phyloP scores from a whole-genome alignment of 2,329 filamentous ascomycete species.

The Neopestalotiopsis rosae region DNA sequence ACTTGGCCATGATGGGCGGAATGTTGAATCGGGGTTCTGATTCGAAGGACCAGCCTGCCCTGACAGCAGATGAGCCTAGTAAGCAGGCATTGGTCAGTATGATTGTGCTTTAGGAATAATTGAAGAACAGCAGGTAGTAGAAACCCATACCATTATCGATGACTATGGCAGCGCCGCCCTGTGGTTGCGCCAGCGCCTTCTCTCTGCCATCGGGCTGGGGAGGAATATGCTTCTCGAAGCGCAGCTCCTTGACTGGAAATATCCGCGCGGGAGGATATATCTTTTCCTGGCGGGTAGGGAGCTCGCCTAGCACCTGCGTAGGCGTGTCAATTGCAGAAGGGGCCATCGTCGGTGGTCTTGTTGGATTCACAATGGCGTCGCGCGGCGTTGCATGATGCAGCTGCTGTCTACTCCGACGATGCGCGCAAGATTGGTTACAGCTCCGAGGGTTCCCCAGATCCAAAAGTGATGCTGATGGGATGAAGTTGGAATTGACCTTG shows the following conservation, averaged over 20 bases:
- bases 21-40: slow-evolving; percentile 77
- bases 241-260: slow-evolving; percentile 66
- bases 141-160: slow-evolving; percentile 86
- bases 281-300: slow-evolving; percentile 47
- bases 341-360: slow-evolving; percentile 45
- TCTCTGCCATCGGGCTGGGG: slow-evolving; percentile 71
- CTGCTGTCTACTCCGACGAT: too few relatives aligned
- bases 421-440: background rate
- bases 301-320: slow-evolving; percentile 40
- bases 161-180: slow-evolving; percentile 77
- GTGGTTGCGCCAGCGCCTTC: slow-evolving; percentile 62
- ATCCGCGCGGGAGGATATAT: slow-evolving; percentile 60
- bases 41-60: slow-evolving; percentile 97
- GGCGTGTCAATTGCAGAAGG: slow-evolving; percentile 58
- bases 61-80: slow-evolving; percentile 82
- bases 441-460: background rate
- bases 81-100: slow-evolving; percentile 20
- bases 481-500: background rate
- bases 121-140: background rate
- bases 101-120: slow-evolving; percentile 18
- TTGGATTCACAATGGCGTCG: slow-evolving; percentile 17
- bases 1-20: slow-evolving; percentile 92
- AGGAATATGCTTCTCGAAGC: slow-evolving; percentile 61
- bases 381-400: slow-evolving; percentile 1
- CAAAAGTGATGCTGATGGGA: background rate